A percentile compares a stretch with the other conserved stretches of the same genome.
Conservation (phyloP, 2,329 filamentous ascomycete species). For the Pseudogymnoascus sp. region DNA sequence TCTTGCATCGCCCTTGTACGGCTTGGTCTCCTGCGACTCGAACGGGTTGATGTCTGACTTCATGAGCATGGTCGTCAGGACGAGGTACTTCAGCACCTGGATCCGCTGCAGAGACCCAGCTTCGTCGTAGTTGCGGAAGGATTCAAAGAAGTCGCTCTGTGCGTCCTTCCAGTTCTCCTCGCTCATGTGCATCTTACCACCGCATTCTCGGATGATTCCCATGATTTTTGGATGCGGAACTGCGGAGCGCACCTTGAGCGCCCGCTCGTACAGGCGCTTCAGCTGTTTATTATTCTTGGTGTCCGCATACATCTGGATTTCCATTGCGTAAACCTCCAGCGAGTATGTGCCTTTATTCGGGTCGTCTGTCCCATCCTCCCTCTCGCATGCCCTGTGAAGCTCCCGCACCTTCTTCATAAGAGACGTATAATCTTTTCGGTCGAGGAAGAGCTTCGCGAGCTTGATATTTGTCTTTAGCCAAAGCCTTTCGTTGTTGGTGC, state of each 20-base stretch:
- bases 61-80: conserved; percentile 97
- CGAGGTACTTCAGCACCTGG: conserved; percentile 93
- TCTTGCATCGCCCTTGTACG: conserved; percentile 89
- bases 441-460: conserved; percentile 81
- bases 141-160: conserved; percentile 96
- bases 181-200: conserved; percentile 99
- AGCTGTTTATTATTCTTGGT: conserved; percentile 96
- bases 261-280: conserved; percentile 85
- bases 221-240: conserved; percentile 98
- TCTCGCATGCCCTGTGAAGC: conserved; percentile 81
- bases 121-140: conserved; percentile 98
- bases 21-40: conserved; percentile 97
- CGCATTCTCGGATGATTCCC: conserved; percentile 97
- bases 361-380: conserved; percentile 79
- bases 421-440: conserved; percentile 77
- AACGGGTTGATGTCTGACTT: conserved; percentile 98
- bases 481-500: conserved; percentile 91
- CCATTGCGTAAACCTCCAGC: conserved; percentile 88
- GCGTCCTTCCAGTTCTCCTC: conserved; percentile 99
- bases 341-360: conserved; percentile 94
- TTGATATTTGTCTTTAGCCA: conserved; percentile 99
- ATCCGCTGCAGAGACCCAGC: conserved; percentile 93
- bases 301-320: conserved; percentile 98
- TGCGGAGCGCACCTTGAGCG: conserved; percentile 87
- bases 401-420: conserved; percentile 79